Evolutionary conservation across 2,329 filamentous ascomycete species (phyloP).

Genomic region (Diaporthe ampelina): DNA sequence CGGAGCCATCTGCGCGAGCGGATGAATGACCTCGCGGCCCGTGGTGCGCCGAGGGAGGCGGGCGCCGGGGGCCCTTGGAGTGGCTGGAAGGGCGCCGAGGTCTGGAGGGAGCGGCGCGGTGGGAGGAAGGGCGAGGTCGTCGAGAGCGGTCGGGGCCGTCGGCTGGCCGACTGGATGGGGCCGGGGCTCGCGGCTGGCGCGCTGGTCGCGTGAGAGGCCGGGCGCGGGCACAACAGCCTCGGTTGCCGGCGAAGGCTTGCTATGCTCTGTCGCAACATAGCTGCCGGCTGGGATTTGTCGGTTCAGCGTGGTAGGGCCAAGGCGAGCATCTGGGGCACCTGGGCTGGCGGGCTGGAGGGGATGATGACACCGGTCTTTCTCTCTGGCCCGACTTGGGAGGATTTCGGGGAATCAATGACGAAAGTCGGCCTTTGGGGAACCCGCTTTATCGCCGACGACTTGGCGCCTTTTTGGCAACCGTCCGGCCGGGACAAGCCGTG

Average conservation of each 20-base stretch:
- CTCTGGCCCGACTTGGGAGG: neutral
- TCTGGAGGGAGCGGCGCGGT: conserved; percentile 46
- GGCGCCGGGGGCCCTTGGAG: conserved; percentile 81
- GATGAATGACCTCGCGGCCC: conserved; percentile 78
- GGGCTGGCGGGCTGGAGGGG: neutral
- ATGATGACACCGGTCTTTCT: neutral
- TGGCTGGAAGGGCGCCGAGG: conserved; percentile 67
- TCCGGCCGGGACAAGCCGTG: conserved; percentile 12
- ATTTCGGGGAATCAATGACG: conserved; percentile 24
- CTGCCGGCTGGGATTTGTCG: conserved; percentile 27
- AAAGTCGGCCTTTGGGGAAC: conserved; percentile 12
- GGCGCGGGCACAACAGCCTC: neutral
- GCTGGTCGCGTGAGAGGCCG: conserved; percentile 20
- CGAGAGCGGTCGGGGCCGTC: conserved; percentile 17
- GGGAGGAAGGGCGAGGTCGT: conserved; percentile 20
- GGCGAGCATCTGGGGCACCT: conserved; percentile 10
- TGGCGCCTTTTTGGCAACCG: conserved; percentile 3
- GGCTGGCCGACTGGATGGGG: conserved; percentile 22
- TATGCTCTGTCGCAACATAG: conserved; percentile 42
- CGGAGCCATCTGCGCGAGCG: conserved; percentile 82
- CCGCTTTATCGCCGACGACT: conserved; percentile 21
- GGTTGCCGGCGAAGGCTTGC: conserved; percentile 36
- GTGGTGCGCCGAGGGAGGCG: conserved; percentile 80
- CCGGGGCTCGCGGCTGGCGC: conserved; percentile 7
- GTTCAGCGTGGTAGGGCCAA: conserved; percentile 11